phyloP scores from a whole-genome alignment of 805 yeast species.

The Metschnikowia corniflorae region DNA sequence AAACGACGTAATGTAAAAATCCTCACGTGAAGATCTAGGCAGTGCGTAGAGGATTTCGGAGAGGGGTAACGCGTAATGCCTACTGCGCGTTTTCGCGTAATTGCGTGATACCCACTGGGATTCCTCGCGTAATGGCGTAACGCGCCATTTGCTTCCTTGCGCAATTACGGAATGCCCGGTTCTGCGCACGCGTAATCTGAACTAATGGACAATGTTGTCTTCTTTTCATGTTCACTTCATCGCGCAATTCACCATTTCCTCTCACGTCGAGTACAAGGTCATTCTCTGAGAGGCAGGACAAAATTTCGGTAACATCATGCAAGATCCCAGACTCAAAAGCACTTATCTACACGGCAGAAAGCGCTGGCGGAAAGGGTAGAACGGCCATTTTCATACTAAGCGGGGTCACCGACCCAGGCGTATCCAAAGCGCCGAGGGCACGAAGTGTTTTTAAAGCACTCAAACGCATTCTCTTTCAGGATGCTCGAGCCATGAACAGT shows the following conservation, averaged over 20 bases:
- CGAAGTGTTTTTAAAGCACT: slow-evolving; percentile 77
- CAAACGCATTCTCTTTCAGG: slow-evolving; percentile 78
- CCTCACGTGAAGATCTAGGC: too few relatives aligned
- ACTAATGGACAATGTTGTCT: slow-evolving; percentile 65
- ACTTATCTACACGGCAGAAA: slow-evolving; percentile 76
- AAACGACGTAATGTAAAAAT: too few relatives aligned
- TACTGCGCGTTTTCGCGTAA: too few relatives aligned
- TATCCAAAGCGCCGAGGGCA: slow-evolving; percentile 74
- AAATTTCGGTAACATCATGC: slow-evolving; percentile 76
- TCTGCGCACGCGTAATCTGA: too few relatives aligned
- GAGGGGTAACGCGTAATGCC: too few relatives aligned
- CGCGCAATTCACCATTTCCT: slow-evolving; percentile 66
- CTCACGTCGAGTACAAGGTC: slow-evolving; percentile 75
- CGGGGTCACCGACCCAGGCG: slow-evolving; percentile 68
- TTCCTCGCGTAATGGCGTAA: too few relatives aligned
- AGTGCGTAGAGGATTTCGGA: too few relatives aligned
- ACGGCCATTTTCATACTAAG: slow-evolving; percentile 85
- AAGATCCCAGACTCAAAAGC: slow-evolving; percentile 62
- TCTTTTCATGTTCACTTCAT: slow-evolving; percentile 77
- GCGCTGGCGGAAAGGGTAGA: slow-evolving; percentile 87
- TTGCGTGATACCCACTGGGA: too few relatives aligned
- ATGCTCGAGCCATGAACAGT: slow-evolving; percentile 90
- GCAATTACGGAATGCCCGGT: too few relatives aligned
- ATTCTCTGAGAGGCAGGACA: slow-evolving; percentile 89
- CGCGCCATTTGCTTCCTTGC: too few relatives aligned